Percentiles rank a stretch among this genome's conserved stretches.
Conservation (phyloP, 805 yeast genomes). For the Candida succiphila region DNA sequence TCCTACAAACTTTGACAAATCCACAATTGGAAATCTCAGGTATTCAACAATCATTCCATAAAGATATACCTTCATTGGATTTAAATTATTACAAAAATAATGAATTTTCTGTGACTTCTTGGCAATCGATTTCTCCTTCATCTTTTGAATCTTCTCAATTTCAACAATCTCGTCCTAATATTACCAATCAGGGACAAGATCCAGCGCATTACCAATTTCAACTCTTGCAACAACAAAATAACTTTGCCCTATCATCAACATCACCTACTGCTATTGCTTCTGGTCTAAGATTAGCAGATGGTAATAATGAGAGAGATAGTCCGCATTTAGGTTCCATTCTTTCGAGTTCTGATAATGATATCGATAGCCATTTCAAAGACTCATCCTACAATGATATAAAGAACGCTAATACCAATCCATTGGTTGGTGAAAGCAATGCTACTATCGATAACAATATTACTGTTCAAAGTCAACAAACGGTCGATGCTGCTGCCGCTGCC, state of each 20-base stretch:
- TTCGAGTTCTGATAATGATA: constrained; percentile 23
- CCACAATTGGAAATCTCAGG: constrained; percentile 18
- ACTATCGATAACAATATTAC: too few relatives aligned
- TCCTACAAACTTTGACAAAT: constrained; percentile 21
- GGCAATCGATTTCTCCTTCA: constrained; percentile 20
- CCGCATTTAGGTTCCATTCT: constrained; percentile 21
- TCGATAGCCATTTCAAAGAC: too few relatives aligned
- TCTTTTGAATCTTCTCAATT: not conserved
- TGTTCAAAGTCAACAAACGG: too few relatives aligned
- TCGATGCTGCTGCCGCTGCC: too few relatives aligned
- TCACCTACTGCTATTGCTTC: not conserved
- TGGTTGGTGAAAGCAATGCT: too few relatives aligned
- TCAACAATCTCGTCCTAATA: too few relatives aligned
- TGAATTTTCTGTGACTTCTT: constrained; percentile 25
- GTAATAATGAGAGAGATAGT: constrained; percentile 3
- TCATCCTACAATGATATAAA: too few relatives aligned
- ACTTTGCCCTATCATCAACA: not conserved
- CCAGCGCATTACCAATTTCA: not conserved
- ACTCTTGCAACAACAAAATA: too few relatives aligned
- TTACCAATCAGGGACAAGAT: not conserved
- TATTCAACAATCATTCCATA: constrained; percentile 1
- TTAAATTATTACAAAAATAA: constrained; percentile 3
- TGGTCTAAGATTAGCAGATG: not conserved
- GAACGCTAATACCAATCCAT: too few relatives aligned
- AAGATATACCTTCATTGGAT: not conserved